Base-by-base conservation (phyloP, 352 stramenopile genomes). In the Phytophthora hibernalis region DNA sequence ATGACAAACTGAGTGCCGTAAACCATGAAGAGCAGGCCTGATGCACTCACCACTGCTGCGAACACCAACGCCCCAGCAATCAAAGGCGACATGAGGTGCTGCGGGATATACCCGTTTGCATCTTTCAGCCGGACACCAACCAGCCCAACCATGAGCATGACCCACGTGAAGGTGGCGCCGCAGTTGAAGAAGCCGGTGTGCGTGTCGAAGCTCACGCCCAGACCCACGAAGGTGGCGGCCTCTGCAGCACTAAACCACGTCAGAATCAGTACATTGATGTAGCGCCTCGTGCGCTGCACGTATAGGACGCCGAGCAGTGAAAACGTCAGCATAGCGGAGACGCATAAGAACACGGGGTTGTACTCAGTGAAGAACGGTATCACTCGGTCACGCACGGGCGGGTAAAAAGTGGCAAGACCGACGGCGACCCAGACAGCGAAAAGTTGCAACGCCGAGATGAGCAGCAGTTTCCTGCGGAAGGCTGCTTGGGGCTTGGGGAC, bases 141-240 rank as follows among this genome's bases (percentile, higher is more conserved):
- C 21, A 79, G 44, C 9, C 68, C 13, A 3, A 79, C 47, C 38
- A 80, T 69, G 13, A 80, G 37, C 16, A 79, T 3, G n/a, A 74
- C 61, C 30, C 67, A 76, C 22, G 65, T 48, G 43, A 82, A 81
- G 0, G 70, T 76, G 8, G 72, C 54, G n/a, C 61, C 57, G 28
- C 75, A 82, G 33, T 76, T 77, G 59, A 80, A 83, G 30, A 86
- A 62, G 11, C 65, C 70, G 33, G 82, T 45, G 53, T 82, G 56
- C 9, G 72, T 75, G 48, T 70, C 63, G 31, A 80, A 77, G 12
- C 30, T 33, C 49, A 73, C 62, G 13, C 67, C 70, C 20, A 83
- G n/a, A 4, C 51, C 66, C 7, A 70, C 62, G 45, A 82, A 74
- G 21, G 79, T 65, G 26, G 70, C 54, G 20, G 67, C 67, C 15